Evolutionary conservation across 768 basidiomycete species (phyloP).

Genomic region (Suillus occidentalis): DNA sequence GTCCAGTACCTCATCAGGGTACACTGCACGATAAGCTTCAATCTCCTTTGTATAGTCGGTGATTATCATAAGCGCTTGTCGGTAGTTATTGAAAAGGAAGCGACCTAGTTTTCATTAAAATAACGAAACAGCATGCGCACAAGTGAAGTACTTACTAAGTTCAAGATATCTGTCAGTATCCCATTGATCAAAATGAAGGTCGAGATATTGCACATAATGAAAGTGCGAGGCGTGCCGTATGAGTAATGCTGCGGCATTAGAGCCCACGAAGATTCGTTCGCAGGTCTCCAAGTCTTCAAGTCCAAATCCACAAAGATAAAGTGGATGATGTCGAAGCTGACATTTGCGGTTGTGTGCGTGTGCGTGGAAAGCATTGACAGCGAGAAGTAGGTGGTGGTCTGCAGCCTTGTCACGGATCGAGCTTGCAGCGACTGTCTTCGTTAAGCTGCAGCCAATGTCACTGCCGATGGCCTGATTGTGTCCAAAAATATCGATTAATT

Average conservation of each 20-base stretch:
- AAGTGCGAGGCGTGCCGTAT: too few relatives aligned
- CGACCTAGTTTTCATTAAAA: not conserved
- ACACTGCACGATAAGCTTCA: too few relatives aligned
- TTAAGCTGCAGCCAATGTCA: not conserved
- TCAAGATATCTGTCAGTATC: conserved; percentile 3
- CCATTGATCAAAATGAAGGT: conserved; percentile 11
- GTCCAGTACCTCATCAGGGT: too few relatives aligned
- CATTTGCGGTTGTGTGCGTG: conserved; percentile 10
- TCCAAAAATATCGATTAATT: too few relatives aligned
- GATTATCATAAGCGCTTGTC: conserved; percentile 16
- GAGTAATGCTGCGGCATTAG: too few relatives aligned
- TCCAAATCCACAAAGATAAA: conserved; percentile 2
- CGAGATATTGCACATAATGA: not conserved
- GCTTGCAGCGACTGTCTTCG: not conserved
- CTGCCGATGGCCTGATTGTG: too few relatives aligned
- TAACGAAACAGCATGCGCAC: not conserved
- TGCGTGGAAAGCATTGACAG: conserved; percentile 3
- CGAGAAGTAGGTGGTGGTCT: not conserved
- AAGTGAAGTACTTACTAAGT: conserved; percentile 4
- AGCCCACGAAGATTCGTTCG: conserved; percentile 18
- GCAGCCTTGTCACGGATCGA: not conserved
- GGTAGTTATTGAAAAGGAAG: conserved; percentile 19
- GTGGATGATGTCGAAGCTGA: conserved; percentile 10
- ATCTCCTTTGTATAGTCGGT: not conserved
- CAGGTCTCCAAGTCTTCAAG: conserved; percentile 13